Evolutionary conservation across 768 basidiomycete species (phyloP).

Genomic region (Russula foetens): DNA sequence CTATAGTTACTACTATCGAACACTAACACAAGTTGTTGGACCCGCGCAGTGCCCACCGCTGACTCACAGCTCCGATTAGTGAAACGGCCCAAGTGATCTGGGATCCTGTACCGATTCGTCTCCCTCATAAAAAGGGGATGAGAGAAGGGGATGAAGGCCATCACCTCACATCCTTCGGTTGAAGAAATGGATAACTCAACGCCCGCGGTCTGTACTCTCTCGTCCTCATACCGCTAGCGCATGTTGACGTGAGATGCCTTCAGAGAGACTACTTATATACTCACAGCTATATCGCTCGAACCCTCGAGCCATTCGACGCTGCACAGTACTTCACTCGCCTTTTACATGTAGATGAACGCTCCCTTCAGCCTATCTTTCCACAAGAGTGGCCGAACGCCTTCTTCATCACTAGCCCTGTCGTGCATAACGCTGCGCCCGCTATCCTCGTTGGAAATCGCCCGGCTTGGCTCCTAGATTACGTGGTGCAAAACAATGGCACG

Average conservation of each 20-base stretch:
- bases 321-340: neutral
- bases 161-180: neutral
- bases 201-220: neutral
- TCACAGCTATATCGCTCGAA: neutral
- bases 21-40: neutral
- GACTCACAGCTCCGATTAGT: neutral
- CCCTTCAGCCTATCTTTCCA: neutral
- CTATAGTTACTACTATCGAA: neutral
- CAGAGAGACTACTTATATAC: neutral
- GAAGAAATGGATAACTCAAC: neutral
- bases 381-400: neutral
- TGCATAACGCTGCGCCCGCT: neutral
- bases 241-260: neutral
- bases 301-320: neutral
- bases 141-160: neutral
- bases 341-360: neutral
- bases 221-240: no score
- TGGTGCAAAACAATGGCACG: neutral
- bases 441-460: neutral
- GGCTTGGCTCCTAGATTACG: conserved; percentile 7
- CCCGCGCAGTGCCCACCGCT: neutral
- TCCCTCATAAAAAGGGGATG: neutral
- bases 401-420: neutral
- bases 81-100: neutral
- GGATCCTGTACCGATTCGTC: neutral